Evolutionary conservation across 1,284 basidiomycete species (phyloP), one percentile per base, ranked within the genome.

Genomic region (Ustilago trichophora): DNA sequence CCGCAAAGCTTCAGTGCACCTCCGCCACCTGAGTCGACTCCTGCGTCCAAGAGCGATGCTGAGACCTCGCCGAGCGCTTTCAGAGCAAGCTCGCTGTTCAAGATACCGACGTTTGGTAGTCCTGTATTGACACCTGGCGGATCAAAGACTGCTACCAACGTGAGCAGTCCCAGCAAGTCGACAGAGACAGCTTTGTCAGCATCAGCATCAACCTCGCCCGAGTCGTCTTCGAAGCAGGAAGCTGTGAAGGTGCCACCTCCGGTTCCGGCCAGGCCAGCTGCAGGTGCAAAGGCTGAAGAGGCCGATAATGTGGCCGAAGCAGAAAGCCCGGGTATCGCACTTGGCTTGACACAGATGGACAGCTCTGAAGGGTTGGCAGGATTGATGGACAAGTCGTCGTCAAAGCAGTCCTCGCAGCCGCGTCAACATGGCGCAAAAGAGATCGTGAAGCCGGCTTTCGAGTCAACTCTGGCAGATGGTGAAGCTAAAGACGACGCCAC

Each of bases 1-100:
- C 72, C 72, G 27, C 72, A 76, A 53, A 75, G 72, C 40, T 72
- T 74, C 45, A 70, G 65, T 40, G 74, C 72, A 11, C 68, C 72
- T 35, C 46, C 50, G 1, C 56, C 49, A 13, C 40, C 55, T 5
- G 49, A 58, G 26, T 25, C 43, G 5, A 15, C 15, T 2, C 9
- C 45, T 19, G 45, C 42, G 4, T n/a, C n/a, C n/a, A n/a, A n/a
- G n/a, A n/a, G n/a, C n/a, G 47, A 51, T 19, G 45, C 34, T 2
- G 55, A 59, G 26, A 56, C 48, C 1, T 64, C 60, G 19, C 60
- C 66, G 19, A 60, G 47, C 32, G 51, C 56, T 2, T 60, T 56
- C 36, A 42, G 60, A 29, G 48, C 56, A 0, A 57, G 55, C 37
- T 50, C 56, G 45, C 43, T 70, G 34, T 65, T 70, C 57, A 70